These are phyloP conservation scores for Pythium biforme DNA, from an alignment of 352 stramenopile species.

Conservation along the genomic window DNA sequence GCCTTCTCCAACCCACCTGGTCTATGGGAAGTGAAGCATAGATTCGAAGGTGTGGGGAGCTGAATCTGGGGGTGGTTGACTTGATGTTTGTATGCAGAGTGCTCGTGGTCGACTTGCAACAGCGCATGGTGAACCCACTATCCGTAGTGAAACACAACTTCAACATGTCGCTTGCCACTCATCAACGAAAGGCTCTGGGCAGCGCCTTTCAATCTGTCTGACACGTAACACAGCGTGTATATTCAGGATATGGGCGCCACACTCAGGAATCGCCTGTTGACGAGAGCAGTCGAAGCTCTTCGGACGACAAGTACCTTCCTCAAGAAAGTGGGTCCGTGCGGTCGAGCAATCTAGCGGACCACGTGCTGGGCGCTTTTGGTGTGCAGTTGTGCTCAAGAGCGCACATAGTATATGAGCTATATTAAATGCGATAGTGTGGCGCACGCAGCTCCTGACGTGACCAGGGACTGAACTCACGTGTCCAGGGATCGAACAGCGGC, in stretches of 20 bases:
- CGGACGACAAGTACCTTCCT: too few relatives aligned
- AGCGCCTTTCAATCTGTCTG: too few relatives aligned
- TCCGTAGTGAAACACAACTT: conserved; percentile 1
- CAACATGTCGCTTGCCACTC: conserved; percentile 17
- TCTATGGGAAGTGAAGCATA: background rate
- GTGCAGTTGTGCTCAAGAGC: too few relatives aligned
- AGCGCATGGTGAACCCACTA: conserved; percentile 5
- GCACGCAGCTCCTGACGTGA: too few relatives aligned
- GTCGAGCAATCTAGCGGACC: too few relatives aligned
- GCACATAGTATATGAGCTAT: too few relatives aligned
- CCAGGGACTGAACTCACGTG: too few relatives aligned
- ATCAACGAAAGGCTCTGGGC: background rate
- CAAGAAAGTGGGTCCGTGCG: background rate
- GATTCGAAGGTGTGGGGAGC: background rate
- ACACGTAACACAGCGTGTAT: too few relatives aligned
- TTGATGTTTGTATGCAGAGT: conserved; percentile 6
- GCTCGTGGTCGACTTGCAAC: background rate
- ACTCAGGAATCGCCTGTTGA: background rate
- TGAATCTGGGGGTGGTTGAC: conserved; percentile 1
- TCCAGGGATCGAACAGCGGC: too few relatives aligned
- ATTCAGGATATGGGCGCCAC: background rate
- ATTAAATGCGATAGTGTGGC: too few relatives aligned
- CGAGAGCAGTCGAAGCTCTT: too few relatives aligned
- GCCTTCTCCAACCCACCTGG: background rate
- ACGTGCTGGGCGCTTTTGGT: background rate